These are phyloP conservation scores for Cucurbita argyrosperma DNA, from an alignment of 306 rosid genomes.

Conservation along the genomic window DNA sequence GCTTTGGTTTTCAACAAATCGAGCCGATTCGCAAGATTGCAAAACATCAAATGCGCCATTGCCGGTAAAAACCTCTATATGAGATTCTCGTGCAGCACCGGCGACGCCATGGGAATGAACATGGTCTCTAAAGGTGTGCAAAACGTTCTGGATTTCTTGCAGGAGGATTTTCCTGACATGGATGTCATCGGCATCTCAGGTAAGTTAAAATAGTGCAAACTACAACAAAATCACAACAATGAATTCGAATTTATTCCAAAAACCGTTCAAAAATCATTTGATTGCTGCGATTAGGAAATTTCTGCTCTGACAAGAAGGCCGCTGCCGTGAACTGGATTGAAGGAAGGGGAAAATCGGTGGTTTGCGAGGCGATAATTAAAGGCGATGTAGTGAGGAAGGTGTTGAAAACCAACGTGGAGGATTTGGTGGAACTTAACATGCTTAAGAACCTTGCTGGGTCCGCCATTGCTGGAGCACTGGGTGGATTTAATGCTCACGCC, in stretches of 20 bases:
- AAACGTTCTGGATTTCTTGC: slow-evolving; percentile 58
- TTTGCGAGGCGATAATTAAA: slow-evolving; percentile 66
- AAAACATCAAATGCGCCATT: slow-evolving; percentile 32
- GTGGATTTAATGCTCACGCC: slow-evolving; percentile 94
- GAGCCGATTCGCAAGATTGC: slow-evolving; percentile 68
- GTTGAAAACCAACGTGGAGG: slow-evolving; percentile 57
- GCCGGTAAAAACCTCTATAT: slow-evolving; percentile 74
- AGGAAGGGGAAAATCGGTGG: slow-evolving; percentile 83
- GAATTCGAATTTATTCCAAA: not conserved
- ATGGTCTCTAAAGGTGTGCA: slow-evolving; percentile 94
- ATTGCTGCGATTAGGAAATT: slow-evolving; percentile 30
- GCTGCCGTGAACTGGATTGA: slow-evolving; percentile 92
- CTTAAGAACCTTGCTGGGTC: slow-evolving; percentile 84
- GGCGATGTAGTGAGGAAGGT: slow-evolving; percentile 73
- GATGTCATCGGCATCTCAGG: slow-evolving; percentile 87
- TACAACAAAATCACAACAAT: too few species aligned
- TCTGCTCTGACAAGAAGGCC: slow-evolving; percentile 85
- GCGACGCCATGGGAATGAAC: slow-evolving; percentile 99
- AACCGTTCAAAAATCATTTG: not conserved
- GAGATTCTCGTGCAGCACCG: slow-evolving; percentile 69
- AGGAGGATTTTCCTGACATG: slow-evolving; percentile 68
- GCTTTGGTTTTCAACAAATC: slow-evolving; percentile 65
- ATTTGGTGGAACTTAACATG: slow-evolving; percentile 83
- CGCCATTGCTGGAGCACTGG: slow-evolving; percentile 85
- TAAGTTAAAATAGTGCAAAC: not conserved